A percentile compares a stretch with the other conserved stretches of the same genome.
These are phyloP conservation scores for Acacia melanoxylon DNA, from an alignment of 306 rosid genomes.

Conservation along the genomic window DNA sequence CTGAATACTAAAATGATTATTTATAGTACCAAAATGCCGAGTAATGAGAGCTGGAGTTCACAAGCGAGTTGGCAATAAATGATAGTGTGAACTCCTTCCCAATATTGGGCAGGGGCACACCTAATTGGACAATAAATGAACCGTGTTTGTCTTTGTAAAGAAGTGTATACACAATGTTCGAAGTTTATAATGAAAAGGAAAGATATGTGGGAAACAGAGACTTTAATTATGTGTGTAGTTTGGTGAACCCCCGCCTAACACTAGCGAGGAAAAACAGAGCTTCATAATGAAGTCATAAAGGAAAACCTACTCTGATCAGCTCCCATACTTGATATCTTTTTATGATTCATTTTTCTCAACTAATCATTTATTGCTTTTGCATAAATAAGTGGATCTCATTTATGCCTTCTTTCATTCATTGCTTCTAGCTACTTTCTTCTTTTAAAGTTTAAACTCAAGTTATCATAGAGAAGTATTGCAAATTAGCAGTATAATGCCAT, in stretches of 20 bases:
- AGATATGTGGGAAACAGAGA: background rate
- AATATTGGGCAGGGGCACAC: background rate
- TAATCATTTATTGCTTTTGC: background rate
- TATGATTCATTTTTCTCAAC: background rate
- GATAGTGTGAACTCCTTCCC: background rate
- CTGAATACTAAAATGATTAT: background rate
- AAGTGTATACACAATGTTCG: background rate
- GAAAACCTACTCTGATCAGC: conserved; percentile 25
- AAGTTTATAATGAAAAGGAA: background rate
- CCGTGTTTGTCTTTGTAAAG: background rate
- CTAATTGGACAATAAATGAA: background rate
- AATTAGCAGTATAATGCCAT: background rate
- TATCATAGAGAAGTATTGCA: background rate
- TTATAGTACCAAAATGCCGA: background rate
- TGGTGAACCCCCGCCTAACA: background rate
- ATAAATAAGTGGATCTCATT: background rate
- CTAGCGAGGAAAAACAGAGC: background rate
- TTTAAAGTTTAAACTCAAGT: background rate
- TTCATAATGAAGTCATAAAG: conserved; percentile 34
- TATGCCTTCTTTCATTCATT: background rate
- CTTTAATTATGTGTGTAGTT: background rate
- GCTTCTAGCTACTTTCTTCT: background rate
- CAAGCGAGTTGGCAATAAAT: background rate
- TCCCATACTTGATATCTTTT: background rate
- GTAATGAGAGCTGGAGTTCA: background rate